These are phyloP conservation scores for Clonostachys rosea DNA, from an alignment of 2,329 filamentous ascomycete species.

Conservation along the genomic window DNA sequence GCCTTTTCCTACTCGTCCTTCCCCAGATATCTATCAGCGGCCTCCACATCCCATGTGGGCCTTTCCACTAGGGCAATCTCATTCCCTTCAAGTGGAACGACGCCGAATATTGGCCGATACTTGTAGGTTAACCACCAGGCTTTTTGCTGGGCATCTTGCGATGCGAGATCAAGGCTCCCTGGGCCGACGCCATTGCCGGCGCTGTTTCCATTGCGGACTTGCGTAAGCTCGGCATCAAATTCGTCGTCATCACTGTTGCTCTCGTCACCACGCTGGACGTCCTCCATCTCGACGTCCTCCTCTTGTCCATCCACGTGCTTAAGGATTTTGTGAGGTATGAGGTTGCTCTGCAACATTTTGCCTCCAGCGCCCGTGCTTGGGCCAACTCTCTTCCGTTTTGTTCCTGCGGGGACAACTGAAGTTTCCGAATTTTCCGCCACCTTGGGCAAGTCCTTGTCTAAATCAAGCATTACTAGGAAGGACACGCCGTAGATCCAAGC, in stretches of 20 bases:
- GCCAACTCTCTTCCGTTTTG: conserved; percentile 49
- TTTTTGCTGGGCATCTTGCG: conserved; percentile 12
- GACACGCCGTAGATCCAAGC: conserved; percentile 84
- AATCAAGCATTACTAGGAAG: conserved; percentile 91
- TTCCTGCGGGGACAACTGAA: conserved; percentile 18
- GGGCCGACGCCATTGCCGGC: conserved; percentile 10
- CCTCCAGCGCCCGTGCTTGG: conserved; percentile 46
- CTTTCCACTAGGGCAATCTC: conserved; percentile 89
- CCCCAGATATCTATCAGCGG: conserved; percentile 66
- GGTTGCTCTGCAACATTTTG: conserved; percentile 40
- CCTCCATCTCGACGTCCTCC: conserved; percentile 30
- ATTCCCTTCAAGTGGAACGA: conserved; percentile 38
- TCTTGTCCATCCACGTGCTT: conserved; percentile 32
- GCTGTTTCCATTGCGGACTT: conserved; percentile 18
- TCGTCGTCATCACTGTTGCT: conserved; percentile 31
- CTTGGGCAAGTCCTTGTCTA: conserved; percentile 61
- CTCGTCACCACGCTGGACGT: conserved; percentile 24
- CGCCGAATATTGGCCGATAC: conserved; percentile 87
- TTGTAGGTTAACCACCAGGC: conserved; percentile 81
- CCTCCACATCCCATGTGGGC: conserved; percentile 76
- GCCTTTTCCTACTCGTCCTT: conserved; percentile 47
- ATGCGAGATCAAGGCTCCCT: conserved; percentile 4
- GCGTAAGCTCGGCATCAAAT: conserved; percentile 22
- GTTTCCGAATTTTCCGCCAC: conserved; percentile 17
- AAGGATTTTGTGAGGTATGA: conserved; percentile 37